These are phyloP conservation scores for Trametes cinnabarina DNA, from an alignment of 768 basidiomycete genomes.

Conservation along the genomic window DNA sequence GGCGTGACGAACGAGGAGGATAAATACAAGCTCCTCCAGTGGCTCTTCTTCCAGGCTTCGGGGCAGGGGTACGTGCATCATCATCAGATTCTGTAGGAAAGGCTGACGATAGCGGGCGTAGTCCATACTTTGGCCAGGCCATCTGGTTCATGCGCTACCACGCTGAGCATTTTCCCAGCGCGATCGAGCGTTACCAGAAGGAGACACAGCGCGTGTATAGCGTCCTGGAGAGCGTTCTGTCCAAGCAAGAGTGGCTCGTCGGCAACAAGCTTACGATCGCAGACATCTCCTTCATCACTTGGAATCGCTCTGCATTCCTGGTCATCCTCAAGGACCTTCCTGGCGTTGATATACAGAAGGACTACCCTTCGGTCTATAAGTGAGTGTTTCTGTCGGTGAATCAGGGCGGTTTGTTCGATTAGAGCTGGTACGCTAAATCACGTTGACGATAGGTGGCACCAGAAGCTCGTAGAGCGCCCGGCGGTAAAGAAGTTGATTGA, in stretches of 20 bases:
- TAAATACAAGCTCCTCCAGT: slow-evolving; percentile 31
- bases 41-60: slow-evolving; percentile 43
- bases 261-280: slow-evolving; percentile 9
- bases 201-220: slow-evolving; percentile 10
- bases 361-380: slow-evolving; percentile 14
- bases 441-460: too few species aligned
- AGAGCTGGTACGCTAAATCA: too few species aligned
- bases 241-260: slow-evolving; percentile 10
- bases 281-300: slow-evolving; percentile 15
- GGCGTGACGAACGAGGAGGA: slow-evolving; percentile 16
- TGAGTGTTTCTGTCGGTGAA: too few species aligned
- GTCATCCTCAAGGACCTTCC: slow-evolving; percentile 6
- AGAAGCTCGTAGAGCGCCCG: too few species aligned
- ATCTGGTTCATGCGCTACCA: slow-evolving; percentile 1
- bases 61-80: slow-evolving; percentile 24
- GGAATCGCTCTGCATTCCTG: neutral
- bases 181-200: slow-evolving; percentile 17
- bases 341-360: slow-evolving; percentile 12
- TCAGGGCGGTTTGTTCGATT: too few species aligned
- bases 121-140: slow-evolving; percentile 14
- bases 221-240: slow-evolving; percentile 12
- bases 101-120: neutral
- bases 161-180: slow-evolving; percentile 8
- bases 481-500: too few species aligned
- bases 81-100: too few species aligned